phyloP scores from a whole-genome alignment of 192 early-diverging fungal species.

The Oehlia diaphana region DNA sequence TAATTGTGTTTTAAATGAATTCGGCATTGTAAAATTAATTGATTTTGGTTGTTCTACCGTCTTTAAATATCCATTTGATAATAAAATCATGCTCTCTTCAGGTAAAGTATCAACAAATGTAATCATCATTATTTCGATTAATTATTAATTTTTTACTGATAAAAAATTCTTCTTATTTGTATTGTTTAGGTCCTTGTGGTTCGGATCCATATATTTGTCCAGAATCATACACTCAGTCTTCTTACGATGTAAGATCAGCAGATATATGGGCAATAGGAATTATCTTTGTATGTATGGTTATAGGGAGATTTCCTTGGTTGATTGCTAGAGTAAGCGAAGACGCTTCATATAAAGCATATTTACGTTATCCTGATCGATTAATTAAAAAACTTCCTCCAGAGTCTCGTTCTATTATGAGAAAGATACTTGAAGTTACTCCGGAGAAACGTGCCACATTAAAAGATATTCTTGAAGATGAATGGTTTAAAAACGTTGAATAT shows the following conservation, averaged over 20 bases:
- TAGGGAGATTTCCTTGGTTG: constrained; percentile 71
- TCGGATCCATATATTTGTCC: constrained; percentile 97
- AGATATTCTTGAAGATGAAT: constrained; percentile 68
- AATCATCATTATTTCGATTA: neutral
- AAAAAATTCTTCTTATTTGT: constrained; percentile 45
- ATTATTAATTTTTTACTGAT: constrained; percentile 4
- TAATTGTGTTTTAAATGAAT: constrained; percentile 78
- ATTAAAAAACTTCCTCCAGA: constrained; percentile 62
- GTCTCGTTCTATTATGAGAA: constrained; percentile 57
- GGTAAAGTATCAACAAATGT: constrained; percentile 49
- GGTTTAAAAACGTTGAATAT: constrained; percentile 69
- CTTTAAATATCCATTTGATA: constrained; percentile 81
- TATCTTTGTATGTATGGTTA: constrained; percentile 76
- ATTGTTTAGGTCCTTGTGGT: constrained; percentile 71
- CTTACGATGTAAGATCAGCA: constrained; percentile 79
- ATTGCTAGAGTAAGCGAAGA: constrained; percentile 54
- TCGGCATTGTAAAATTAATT: constrained; percentile 86
- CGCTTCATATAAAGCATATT: constrained; percentile 57
- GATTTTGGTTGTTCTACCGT: constrained; percentile 94
- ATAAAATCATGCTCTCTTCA: constrained; percentile 41
- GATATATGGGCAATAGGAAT: constrained; percentile 93
- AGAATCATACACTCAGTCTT: constrained; percentile 66
- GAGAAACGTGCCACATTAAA: constrained; percentile 60
- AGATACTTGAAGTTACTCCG: constrained; percentile 64
- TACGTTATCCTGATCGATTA: constrained; percentile 47